Evolutionary conservation across 2,329 filamentous ascomycete genomes (phyloP).

Genomic region (Lachnum nothofagi): DNA sequence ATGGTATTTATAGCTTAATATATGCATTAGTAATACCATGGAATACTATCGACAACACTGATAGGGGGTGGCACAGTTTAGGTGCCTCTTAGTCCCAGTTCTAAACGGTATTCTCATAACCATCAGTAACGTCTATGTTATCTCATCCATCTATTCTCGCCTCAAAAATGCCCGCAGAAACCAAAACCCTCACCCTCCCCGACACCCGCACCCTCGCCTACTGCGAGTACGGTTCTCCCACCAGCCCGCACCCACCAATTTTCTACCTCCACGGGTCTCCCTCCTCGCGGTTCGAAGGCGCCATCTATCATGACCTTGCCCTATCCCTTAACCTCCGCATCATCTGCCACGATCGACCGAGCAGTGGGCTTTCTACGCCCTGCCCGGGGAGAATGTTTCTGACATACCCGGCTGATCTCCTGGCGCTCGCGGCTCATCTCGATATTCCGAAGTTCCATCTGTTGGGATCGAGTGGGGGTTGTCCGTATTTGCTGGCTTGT

Average conservation of each 20-base stretch:
- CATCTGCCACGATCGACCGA: no score
- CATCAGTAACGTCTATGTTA: no score
- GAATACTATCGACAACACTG: no score
- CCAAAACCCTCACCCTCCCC: slow-evolving; percentile 31
- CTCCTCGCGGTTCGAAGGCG: slow-evolving; percentile 37
- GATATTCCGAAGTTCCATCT: slow-evolving; percentile 40
- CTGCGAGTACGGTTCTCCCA: slow-evolving; percentile 35
- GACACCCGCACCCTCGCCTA: slow-evolving; percentile 40
- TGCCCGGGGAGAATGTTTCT: slow-evolving; percentile 23
- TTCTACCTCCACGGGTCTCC: slow-evolving; percentile 42
- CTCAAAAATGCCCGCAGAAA: no score
- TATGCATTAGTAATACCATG: no score
- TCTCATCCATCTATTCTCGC: no score
- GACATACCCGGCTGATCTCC: slow-evolving; percentile 41
- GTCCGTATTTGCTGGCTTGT: slow-evolving; percentile 44
- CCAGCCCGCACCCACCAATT: slow-evolving; percentile 14
- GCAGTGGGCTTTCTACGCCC: slow-evolving; percentile 35
- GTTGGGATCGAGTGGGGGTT: slow-evolving; percentile 42
- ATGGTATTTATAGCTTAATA: no score
- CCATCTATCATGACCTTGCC: slow-evolving; percentile 29
- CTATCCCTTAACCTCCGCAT: no score
- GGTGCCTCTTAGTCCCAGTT: no score
- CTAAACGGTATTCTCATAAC: no score
- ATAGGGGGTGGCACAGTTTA: no score
- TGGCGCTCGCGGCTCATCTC: slow-evolving; percentile 38